Evolutionary conservation across 1,284 basidiomycete species (phyloP).

Genomic region (Puccinia coronata): DNA sequence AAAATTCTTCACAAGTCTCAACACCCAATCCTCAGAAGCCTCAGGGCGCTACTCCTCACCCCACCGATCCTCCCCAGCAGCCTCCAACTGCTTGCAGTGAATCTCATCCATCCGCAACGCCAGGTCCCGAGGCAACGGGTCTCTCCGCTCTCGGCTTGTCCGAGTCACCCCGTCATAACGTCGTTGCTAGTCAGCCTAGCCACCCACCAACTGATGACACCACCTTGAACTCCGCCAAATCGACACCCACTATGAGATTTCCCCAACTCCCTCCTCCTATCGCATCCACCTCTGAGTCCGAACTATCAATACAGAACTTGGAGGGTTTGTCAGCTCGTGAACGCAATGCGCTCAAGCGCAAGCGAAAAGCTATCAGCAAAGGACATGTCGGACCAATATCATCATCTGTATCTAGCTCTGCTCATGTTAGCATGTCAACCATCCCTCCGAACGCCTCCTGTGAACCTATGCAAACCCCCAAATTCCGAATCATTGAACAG

Average conservation of each 20-base stretch:
- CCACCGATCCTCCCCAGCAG: conserved; percentile 8
- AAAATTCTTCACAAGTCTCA: conserved; percentile 32
- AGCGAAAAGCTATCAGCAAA: conserved; percentile 79
- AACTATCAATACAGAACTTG: conserved; percentile 51
- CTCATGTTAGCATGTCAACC: conserved; percentile 56
- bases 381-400: conserved; percentile 62
- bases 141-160: conserved; percentile 12
- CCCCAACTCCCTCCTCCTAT: conserved; percentile 18
- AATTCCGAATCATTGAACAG: conserved; percentile 50
- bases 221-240: conserved; percentile 26
- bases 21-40: conserved; percentile 7
- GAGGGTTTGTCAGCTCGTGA: conserved; percentile 74
- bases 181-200: conserved; percentile 3
- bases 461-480: conserved; percentile 24
- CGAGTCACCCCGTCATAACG: not conserved
- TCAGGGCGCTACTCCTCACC: not conserved
- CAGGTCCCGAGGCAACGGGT: conserved; percentile 17
- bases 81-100: conserved; percentile 8
- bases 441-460: conserved; percentile 15
- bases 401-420: conserved; percentile 60
- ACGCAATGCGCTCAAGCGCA: conserved; percentile 83
- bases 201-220: conserved; percentile 43
- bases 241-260: conserved; percentile 31
- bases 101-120: not conserved
- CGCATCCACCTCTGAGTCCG: conserved; percentile 14